These are phyloP conservation scores for Serendipita sp. DNA, from an alignment of 768 basidiomycete genomes.

Conservation along the genomic window DNA sequence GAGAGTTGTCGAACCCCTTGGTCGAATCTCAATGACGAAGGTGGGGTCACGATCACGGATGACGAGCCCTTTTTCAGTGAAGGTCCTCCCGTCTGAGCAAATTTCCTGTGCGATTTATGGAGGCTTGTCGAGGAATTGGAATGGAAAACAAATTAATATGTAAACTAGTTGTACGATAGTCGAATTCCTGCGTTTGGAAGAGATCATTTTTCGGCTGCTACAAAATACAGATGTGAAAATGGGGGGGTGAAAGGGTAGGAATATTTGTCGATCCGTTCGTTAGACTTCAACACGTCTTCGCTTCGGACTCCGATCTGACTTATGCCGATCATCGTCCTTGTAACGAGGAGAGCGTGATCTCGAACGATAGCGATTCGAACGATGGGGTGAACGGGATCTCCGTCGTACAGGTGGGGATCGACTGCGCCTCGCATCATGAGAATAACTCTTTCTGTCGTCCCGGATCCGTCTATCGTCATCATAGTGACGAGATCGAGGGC, in stretches of 20 bases:
- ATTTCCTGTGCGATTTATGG: no score
- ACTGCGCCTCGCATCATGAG: background rate
- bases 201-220: no score
- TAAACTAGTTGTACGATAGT: no score
- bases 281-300: background rate
- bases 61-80: background rate
- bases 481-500: background rate
- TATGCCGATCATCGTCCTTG: no score
- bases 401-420: background rate
- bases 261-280: no score
- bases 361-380: background rate
- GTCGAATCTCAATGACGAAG: background rate
- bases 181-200: no score
- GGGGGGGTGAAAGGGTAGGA: no score
- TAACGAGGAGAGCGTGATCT: background rate
- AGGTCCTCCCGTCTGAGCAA: background rate
- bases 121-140: no score
- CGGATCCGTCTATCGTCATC: background rate
- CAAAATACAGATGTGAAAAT: no score
- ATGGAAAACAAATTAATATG: no score
- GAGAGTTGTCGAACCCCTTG: conserved; percentile 12
- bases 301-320: background rate
- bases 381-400: background rate
- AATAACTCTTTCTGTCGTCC: no score
- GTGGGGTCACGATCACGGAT: background rate